Conservation (phyloP, 2,329 filamentous ascomycete species). For the Calonectria pteridis region DNA sequence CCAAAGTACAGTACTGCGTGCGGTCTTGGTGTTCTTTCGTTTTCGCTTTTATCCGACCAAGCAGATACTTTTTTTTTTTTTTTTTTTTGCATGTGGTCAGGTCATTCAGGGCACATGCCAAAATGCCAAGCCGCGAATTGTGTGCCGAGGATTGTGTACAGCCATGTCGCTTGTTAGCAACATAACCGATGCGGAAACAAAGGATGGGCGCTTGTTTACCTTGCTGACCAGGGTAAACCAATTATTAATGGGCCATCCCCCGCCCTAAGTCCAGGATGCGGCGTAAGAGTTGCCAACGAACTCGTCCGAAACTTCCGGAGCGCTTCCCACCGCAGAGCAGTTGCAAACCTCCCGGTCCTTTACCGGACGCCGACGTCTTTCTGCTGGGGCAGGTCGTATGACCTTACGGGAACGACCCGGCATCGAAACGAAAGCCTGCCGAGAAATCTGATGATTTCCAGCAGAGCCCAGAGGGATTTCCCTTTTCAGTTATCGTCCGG, state of each 20-base stretch:
- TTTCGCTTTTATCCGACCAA: not conserved
- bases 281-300: not conserved
- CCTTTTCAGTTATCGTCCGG: not conserved
- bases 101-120: not conserved
- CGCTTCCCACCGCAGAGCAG: not conserved
- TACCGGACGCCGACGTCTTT: not conserved
- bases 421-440: not conserved
- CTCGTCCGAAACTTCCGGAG: slow-evolving; percentile 26
- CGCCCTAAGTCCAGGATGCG: not conserved
- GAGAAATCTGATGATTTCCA: not conserved
- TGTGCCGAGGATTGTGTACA: slow-evolving; percentile 3
- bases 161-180: not conserved
- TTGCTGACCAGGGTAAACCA: slow-evolving; percentile 5
- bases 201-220: not conserved
- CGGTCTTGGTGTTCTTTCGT: not conserved
- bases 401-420: not conserved
- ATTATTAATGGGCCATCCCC: slow-evolving; percentile 18
- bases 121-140: slow-evolving; percentile 14
- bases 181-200: not conserved
- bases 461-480: not conserved
- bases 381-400: not conserved
- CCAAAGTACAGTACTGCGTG: not conserved
- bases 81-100: not conserved
- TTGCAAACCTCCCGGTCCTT: not conserved
- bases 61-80: not conserved